Base-by-base conservation (phyloP, 805 yeast genomes). In the Saccharomycopsis sp. region DNA sequence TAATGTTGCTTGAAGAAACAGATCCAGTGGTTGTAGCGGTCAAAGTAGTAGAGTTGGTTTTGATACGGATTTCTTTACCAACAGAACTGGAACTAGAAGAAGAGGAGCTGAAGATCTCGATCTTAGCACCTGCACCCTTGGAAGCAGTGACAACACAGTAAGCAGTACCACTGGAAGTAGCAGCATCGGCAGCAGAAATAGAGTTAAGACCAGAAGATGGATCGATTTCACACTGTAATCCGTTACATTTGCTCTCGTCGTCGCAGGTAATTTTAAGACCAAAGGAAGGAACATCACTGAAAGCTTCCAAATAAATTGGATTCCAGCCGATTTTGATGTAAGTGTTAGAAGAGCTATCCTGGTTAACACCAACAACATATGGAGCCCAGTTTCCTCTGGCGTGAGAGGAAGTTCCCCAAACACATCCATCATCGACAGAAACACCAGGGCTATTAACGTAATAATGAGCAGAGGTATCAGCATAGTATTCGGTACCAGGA, bases 381-480 rank as follows among this genome's bases (percentile, higher is more conserved):
- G 97, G 96, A 15, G 96, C 74, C 97, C 97, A 91, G 79, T 90
- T 90, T 59, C 97, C 97, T 64, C 76, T 75, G 17, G 94, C 85
- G 60, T 86, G 75, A 54, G 75, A 72, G 34, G 77, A 77, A 17
- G 86, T 72, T 2, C 97, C 97, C 97, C 97, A 90, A 63, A 80
- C 79, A 72, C 96, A 89, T 41, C 86, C 96, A 49, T 89, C 93
- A 8, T 75, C 76, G 25, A 83, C 78, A 38, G 88, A 81, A 29
- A 85, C 85, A 59, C 96, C 96, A 22, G 96, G 96, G 23, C 90
- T 81, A 71, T 89, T 89, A 68, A 89, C 71, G 72, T 89, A 90
- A 75, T 80, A 90, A 71, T 90, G 97, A 44, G 96, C 86, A 47
- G 96, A 89, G 47, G 96, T 89, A 12, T 80, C 72, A 14, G 94